Evolutionary conservation across 169 alveolate species (phyloP).

Genomic region (Cryptosporidium baileyi): DNA sequence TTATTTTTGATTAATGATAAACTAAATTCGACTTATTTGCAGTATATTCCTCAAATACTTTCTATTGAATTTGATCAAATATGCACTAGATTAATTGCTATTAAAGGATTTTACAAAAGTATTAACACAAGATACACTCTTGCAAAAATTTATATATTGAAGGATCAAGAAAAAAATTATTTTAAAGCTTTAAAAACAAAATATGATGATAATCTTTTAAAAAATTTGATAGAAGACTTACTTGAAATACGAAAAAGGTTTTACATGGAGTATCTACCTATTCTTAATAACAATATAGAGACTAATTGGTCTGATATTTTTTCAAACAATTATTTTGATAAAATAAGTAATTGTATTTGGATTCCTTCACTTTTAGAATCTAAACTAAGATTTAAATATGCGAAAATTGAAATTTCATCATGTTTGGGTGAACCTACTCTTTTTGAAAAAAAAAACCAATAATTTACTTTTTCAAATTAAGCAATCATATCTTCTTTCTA

Average conservation of each 20-base stretch:
- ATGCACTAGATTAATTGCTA: neutral
- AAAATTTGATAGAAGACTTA: neutral
- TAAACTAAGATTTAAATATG: conserved; percentile 19
- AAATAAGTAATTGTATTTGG: conserved; percentile 22
- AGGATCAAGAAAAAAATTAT: neutral
- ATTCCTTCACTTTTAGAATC: conserved; percentile 50
- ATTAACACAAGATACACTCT: neutral
- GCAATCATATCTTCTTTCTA: neutral
- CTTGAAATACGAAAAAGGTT: neutral
- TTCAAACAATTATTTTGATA: neutral
- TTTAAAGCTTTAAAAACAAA: neutral
- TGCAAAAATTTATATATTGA: neutral
- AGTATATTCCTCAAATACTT: neutral
- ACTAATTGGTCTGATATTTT: conserved; percentile 1
- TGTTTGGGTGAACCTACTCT: too few relatives aligned
- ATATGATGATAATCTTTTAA: neutral
- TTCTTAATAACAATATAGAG: neutral
- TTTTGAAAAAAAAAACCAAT: too few relatives aligned
- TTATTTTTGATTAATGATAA: neutral
- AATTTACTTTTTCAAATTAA: too few relatives aligned
- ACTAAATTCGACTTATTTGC: neutral
- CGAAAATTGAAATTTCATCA: conserved; percentile 27
- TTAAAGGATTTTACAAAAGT: conserved; percentile 1
- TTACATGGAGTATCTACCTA: neutral
- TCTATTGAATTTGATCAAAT: conserved; percentile 10